Base-by-base conservation (phyloP, 148 eudicot genomes). In the Cornus kousa region DNA sequence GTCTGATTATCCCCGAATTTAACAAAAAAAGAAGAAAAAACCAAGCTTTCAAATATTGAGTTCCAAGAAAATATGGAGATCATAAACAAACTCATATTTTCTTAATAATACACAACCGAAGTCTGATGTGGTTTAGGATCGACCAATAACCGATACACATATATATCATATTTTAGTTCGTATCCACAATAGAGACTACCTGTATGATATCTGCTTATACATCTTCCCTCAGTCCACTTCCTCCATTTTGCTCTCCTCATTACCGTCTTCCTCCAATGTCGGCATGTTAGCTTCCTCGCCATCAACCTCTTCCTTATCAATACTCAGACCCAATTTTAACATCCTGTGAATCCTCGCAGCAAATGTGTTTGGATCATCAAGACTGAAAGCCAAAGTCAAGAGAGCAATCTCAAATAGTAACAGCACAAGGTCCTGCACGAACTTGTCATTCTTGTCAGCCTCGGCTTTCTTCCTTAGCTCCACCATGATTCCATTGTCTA, bases 221-320 rank as follows among this genome's bases (percentile, higher is more conserved):
- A 20, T 62, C 7, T 6, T 1, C 28, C 28, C 77, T 83, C 80
- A 93, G 74, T 94, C 98, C 9, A 94, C 98, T 66, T 94, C 97
- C 79, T 94, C 98, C 98, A 94, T 92, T 83, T 92, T 94, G 91
- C 98, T 94, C 88, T 94, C 98, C 82, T 92, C 98, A 24, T 76
- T 86, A 1, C 71, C 93, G 1, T 80, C 98, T 46, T 94, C 98
- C 83, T 90, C 94, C 83, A 91, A 24, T 9, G 91, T 86, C 32
- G 95, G 93, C 92, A 92, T 91, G 0, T 92, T 93, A 0, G 64
- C 90, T 37, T 89, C 96, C 5, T 87, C 97, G 5, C 48, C 92
- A 5, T 40, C 86, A 35, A 73, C 87, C 32, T 89, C 93, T 0
- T 85, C 97, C 50, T 94, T 97, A 0, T 94, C 98, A 17, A 94